A percentile compares a stretch with the other conserved stretches of the same genome.
Evolutionary conservation across 257 asterid species (phyloP).

Genomic region (Lavandula angustifolia): DNA sequence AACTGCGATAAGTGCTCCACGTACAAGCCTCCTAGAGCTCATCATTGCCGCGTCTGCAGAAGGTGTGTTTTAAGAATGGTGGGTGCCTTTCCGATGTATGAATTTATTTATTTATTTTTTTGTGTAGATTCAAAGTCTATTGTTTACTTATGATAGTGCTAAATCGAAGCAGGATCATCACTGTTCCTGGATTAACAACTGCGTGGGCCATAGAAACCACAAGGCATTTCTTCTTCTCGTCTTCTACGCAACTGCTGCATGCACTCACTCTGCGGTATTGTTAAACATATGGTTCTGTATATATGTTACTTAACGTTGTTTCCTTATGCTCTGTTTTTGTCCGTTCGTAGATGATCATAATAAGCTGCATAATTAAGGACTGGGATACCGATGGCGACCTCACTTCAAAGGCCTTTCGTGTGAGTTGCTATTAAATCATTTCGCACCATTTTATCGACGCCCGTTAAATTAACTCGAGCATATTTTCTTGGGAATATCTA

Average conservation of each 20-base stretch:
- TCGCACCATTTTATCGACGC: not conserved
- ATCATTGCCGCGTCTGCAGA: conserved; percentile 94
- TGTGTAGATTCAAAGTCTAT: not conserved
- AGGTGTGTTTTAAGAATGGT: conserved; percentile 96
- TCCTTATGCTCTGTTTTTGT: conserved; percentile 21
- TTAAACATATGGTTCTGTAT: conserved; percentile 17
- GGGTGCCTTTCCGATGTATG: conserved; percentile 39
- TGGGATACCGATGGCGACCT: conserved; percentile 42
- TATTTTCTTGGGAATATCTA: no score
- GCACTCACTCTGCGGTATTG: conserved; percentile 67
- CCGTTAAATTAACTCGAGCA: conserved; percentile 4
- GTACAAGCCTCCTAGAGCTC: conserved; percentile 86
- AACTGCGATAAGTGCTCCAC: conserved; percentile 77
- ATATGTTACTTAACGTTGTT: conserved; percentile 14
- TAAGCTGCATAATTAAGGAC: conserved; percentile 45
- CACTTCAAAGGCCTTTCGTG: conserved; percentile 53
- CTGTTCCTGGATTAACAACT: conserved; percentile 88
- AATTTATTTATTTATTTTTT: not conserved
- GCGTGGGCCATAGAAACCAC: conserved; percentile 88
- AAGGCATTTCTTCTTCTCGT: conserved; percentile 68
- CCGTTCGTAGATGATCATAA: conserved; percentile 51
- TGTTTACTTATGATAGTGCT: not conserved
- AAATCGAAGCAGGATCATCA: conserved; percentile 77
- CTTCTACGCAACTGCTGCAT: conserved; percentile 67
- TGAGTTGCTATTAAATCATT: conserved; percentile 45